Percentiles rank a stretch among this genome's conserved stretches.
Conservation (phyloP, 805 yeast genomes). For the Cyberlindnera amylophila region DNA sequence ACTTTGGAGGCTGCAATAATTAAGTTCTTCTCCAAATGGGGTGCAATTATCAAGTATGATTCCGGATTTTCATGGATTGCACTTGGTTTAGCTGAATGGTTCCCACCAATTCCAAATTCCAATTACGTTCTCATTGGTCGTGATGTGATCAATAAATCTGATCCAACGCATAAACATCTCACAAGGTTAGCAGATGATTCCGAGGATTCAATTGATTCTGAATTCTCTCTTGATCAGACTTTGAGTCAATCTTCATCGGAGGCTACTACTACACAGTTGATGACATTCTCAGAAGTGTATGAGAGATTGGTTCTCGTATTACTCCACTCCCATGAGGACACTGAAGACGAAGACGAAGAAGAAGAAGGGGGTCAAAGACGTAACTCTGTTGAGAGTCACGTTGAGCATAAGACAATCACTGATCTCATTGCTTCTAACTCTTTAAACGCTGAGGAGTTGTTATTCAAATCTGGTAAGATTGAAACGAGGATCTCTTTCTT, state of each 20-base stretch:
- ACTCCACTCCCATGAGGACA: slow-evolving; percentile 46
- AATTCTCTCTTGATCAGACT: slow-evolving; percentile 26
- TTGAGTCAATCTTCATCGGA: slow-evolving; percentile 20
- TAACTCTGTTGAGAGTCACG: slow-evolving; percentile 2
- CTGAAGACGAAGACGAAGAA: too few species aligned
- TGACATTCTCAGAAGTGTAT: slow-evolving; percentile 64
- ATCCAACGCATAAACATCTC: slow-evolving; percentile 20
- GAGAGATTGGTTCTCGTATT: slow-evolving; percentile 75
- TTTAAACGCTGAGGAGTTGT: slow-evolving; percentile 30
- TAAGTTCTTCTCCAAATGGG: slow-evolving; percentile 75
- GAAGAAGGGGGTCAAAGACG: too few species aligned
- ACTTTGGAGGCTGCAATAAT: slow-evolving; percentile 56
- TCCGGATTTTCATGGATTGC: slow-evolving; percentile 87
- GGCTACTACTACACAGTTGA: too few species aligned
- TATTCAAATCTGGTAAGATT: slow-evolving; percentile 52
- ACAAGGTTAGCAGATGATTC: slow-evolving; percentile 21
- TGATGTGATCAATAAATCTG: slow-evolving; percentile 19
- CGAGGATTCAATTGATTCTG: slow-evolving; percentile 12
- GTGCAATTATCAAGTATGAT: slow-evolving; percentile 70
- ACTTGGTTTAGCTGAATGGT: slow-evolving; percentile 84
- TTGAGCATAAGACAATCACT: slow-evolving; percentile 13
- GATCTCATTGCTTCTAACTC: slow-evolving; percentile 18
- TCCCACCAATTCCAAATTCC: slow-evolving; percentile 44
- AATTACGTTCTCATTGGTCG: slow-evolving; percentile 26
- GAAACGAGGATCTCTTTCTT: slow-evolving; percentile 68